A percentile compares a stretch with the other conserved stretches of the same genome.
Evolutionary conservation across 192 early-diverging fungal genomes (phyloP).

Genomic region (Paraglomus brasilianum): DNA sequence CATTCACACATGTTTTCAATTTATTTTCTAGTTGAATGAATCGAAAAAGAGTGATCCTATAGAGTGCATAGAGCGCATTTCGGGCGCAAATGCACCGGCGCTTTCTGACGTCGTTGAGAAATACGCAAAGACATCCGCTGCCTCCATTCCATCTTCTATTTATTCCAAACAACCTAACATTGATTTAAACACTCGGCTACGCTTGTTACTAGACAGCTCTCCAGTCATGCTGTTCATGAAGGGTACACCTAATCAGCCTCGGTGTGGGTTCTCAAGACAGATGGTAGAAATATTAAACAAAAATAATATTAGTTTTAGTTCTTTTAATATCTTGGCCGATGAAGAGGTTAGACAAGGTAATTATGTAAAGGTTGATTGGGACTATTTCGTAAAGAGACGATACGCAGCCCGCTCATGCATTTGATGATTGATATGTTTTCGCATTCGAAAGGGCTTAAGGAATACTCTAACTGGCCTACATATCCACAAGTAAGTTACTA

Average conservation of each 20-base stretch:
- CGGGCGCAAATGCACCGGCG: slow-evolving; percentile 85
- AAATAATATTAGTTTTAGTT: slow-evolving; percentile 76
- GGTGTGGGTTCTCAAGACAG: slow-evolving; percentile 90
- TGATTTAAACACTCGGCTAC: slow-evolving; percentile 69
- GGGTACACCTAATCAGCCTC: slow-evolving; percentile 60
- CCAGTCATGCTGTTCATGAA: slow-evolving; percentile 96
- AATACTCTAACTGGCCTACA: slow-evolving; percentile 85
- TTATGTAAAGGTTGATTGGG: slow-evolving; percentile 50
- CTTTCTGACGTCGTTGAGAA: slow-evolving; percentile 67
- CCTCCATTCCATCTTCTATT: slow-evolving; percentile 38
- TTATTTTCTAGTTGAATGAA: not conserved
- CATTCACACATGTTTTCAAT: not conserved
- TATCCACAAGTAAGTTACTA: slow-evolving; percentile 71
- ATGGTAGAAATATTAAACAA: slow-evolving; percentile 77
- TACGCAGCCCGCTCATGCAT: not conserved
- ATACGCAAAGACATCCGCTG: slow-evolving; percentile 32
- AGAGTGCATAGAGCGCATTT: slow-evolving; percentile 58
- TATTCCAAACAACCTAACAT: slow-evolving; percentile 36
- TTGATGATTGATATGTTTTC: not conserved
- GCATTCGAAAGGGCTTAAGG: slow-evolving; percentile 36
- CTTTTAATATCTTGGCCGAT: slow-evolving; percentile 90
- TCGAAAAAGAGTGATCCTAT: slow-evolving; percentile 60
- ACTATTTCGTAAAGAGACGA: not conserved
- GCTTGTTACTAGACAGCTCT: slow-evolving; percentile 63
- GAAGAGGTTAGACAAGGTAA: slow-evolving; percentile 90